Evolutionary conservation across 2,329 filamentous ascomycete genomes (phyloP), one percentile per base, ranked within the genome.

Genomic region (Botrytis hyacinthi): DNA sequence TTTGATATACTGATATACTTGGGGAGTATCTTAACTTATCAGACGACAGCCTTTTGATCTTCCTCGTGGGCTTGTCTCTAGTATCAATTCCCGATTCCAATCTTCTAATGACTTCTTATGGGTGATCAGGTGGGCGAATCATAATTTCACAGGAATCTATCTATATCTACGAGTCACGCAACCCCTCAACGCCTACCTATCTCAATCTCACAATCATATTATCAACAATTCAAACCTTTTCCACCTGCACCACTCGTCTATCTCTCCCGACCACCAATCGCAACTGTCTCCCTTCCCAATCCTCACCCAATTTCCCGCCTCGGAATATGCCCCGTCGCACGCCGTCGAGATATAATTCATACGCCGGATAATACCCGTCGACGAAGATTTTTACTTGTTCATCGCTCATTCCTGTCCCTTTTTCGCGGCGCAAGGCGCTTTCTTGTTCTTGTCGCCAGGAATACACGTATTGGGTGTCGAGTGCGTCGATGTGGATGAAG

Each of bases 401-500:
- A 78, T 89, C 87, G 2, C 85, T 89, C 91, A 93, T 93, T 0
- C 90, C 91, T 26, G 57, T 74, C 1, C 90, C 90, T 76, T 87
- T 91, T 8, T 81, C 78, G 18, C 83, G 84, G 67, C 88, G 85
- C 77, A 93, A 83, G 40, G 83, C 85, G 60, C 85, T 84, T 80
- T 93, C 91, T 79, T 92, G 90, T 79, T 93, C 84, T 76, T 89
- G 82, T 22, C 91, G 84, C 91, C 91, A 93, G 71, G 86, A 84
- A 77, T 93, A 93, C 42, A 93, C 91, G 78, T 86, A 91, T 46
- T 83, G 81, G 26, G 87, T 84, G 76, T 92, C 84, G 76, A 88
- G 84, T 0, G 91, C 90, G 80, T 93, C 91, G 72, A 82, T 88
- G 78, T 92, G 89, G 61, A 92, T 86, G 76, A 92, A 86, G 35